A percentile compares a stretch with the other conserved stretches of the same genome.
These are phyloP conservation scores for Stentor coeruleus DNA, from an alignment of 73 alveolate species.

Conservation along the genomic window DNA sequence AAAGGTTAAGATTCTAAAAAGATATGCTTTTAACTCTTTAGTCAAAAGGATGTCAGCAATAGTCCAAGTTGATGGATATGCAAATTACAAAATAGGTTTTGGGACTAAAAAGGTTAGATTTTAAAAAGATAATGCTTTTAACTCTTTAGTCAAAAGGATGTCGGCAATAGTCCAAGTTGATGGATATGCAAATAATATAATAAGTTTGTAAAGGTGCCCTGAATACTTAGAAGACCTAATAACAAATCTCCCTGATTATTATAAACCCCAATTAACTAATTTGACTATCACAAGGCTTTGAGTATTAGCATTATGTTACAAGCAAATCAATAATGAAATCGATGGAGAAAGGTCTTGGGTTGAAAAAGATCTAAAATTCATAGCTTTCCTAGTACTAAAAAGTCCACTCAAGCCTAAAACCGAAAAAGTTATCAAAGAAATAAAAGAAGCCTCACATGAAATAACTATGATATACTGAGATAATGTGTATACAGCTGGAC, in stretches of 20 bases:
- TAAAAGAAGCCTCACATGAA: constrained; percentile 59
- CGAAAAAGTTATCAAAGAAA: constrained; percentile 63
- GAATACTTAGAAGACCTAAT: constrained; percentile 72
- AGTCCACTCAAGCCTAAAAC: constrained; percentile 89
- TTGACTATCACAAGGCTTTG: constrained; percentile 85
- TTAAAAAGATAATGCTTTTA: no score
- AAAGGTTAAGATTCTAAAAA: constrained; percentile 53
- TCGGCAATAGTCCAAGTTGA: constrained; percentile 66
- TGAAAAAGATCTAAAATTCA: constrained; percentile 79
- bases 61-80: constrained; percentile 56
- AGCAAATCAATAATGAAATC: constrained; percentile 48
- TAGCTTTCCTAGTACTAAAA: constrained; percentile 89
- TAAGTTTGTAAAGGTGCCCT: constrained; percentile 96
- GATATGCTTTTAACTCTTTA: constrained; percentile 87
- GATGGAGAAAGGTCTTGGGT: constrained; percentile 78
- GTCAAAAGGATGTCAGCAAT: constrained; percentile 91
- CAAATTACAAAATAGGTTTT: no score
- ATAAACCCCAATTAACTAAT: constrained; percentile 54
- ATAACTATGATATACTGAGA: constrained; percentile 95
- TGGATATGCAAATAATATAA: no score
- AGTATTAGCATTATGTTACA: constrained; percentile 88
- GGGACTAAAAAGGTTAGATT: no score
- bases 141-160: constrained; percentile 92
- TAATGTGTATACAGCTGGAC: constrained; percentile 89
- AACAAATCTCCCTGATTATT: constrained; percentile 63